phyloP scores from a whole-genome alignment of 2,329 filamentous ascomycete species.

The Emmonsia crescens region DNA sequence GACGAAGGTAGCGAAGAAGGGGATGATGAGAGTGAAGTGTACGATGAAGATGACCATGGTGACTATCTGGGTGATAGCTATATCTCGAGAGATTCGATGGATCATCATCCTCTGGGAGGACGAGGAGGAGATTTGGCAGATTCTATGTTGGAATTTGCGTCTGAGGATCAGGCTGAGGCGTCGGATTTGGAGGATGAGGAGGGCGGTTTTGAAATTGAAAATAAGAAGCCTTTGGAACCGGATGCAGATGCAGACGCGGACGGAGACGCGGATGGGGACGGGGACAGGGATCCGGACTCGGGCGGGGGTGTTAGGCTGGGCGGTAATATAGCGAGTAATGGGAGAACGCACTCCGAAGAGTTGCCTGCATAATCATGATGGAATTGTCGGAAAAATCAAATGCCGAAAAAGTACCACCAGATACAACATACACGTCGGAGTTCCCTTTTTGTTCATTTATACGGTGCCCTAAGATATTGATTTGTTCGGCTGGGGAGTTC shows the following conservation, averaged over 20 bases:
- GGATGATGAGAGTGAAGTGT: slow-evolving; percentile 42
- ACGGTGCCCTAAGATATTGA: not conserved
- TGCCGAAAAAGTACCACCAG: not conserved
- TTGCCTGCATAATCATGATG: not conserved
- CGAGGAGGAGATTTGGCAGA: slow-evolving; percentile 28
- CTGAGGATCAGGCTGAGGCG: slow-evolving; percentile 11
- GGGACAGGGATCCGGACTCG: not conserved
- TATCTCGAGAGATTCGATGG: slow-evolving; percentile 42
- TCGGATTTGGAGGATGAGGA: slow-evolving; percentile 34
- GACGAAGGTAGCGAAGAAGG: slow-evolving; percentile 40
- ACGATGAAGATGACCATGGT: slow-evolving; percentile 31
- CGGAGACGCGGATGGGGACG: not conserved
- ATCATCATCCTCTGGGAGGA: slow-evolving; percentile 34
- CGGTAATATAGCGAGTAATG: not conserved
- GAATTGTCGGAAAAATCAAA: not conserved
- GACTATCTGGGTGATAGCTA: slow-evolving; percentile 45
- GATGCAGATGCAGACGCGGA: not conserved
- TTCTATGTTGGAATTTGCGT: slow-evolving; percentile 25
- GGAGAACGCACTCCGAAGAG: not conserved
- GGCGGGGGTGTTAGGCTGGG: not conserved
- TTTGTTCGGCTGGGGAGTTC: not conserved
- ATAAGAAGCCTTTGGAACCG: slow-evolving; percentile 21
- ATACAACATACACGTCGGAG: not conserved
- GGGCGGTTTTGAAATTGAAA: slow-evolving; percentile 18
- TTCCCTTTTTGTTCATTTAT: not conserved